Conservation (phyloP, 2,329 filamentous ascomycete species). For the Myriosclerotinia curreyana region DNA sequence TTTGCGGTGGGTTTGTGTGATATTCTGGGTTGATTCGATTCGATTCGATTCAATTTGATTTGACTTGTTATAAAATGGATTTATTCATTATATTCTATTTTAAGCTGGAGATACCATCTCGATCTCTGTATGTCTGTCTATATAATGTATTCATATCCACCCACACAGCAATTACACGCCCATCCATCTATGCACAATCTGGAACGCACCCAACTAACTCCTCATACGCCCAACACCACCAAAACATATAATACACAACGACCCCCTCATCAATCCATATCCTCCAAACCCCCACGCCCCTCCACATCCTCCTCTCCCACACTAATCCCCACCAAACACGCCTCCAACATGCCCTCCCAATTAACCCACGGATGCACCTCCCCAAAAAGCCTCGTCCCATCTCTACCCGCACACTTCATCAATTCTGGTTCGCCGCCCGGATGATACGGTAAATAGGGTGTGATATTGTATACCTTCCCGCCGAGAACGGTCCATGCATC, state of each 20-base stretch:
- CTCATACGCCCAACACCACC: neutral
- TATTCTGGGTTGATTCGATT: neutral
- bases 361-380: slow-evolving; percentile 72
- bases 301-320: slow-evolving; percentile 52
- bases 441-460: slow-evolving; percentile 85
- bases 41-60: neutral
- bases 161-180: slow-evolving; percentile 6
- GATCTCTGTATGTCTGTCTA: neutral
- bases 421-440: slow-evolving; percentile 80
- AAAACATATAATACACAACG: neutral
- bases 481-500: slow-evolving; percentile 90
- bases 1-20: too few species aligned
- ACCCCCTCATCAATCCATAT: slow-evolving; percentile 52
- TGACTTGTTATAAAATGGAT: neutral
- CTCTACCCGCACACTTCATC: slow-evolving; percentile 58
- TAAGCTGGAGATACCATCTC: neutral
- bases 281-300: slow-evolving; percentile 49
- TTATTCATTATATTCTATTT: neutral
- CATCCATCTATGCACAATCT: neutral
- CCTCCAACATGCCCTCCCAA: slow-evolving; percentile 65
- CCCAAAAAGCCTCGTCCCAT: slow-evolving; percentile 61
- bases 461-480: slow-evolving; percentile 91
- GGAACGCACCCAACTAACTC: neutral
- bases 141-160: neutral
- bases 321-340: slow-evolving; percentile 60